phyloP scores from a whole-genome alignment of 495 filamentous ascomycete genomes.

The Bombardia bombarda region DNA sequence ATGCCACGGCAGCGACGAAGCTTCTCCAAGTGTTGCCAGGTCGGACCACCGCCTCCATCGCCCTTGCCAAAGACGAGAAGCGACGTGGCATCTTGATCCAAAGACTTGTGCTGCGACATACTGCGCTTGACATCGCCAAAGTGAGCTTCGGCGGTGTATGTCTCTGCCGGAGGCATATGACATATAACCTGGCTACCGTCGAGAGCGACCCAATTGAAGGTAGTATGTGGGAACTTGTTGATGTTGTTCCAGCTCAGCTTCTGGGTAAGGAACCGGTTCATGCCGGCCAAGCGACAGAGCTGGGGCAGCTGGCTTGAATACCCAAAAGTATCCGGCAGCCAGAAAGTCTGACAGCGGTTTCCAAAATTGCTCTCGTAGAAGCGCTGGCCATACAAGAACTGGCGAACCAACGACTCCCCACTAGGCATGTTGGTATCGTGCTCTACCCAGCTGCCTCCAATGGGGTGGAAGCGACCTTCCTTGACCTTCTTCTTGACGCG shows the following conservation, averaged over 20 bases:
- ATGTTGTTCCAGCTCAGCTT: constrained; percentile 94
- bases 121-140: constrained; percentile 93
- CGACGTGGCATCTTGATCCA: constrained; percentile 83
- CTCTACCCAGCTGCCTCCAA: constrained; percentile 97
- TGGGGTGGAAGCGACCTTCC: constrained; percentile 83
- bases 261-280: constrained; percentile 94
- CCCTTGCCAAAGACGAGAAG: constrained; percentile 92
- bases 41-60: constrained; percentile 91
- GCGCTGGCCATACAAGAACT: constrained; percentile 90
- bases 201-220: constrained; percentile 93
- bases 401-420: constrained; percentile 89
- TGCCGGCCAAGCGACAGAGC: constrained; percentile 81
- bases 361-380: constrained; percentile 94
- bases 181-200: constrained; percentile 95
- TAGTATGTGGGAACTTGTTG: constrained; percentile 97
- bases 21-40: constrained; percentile 91
- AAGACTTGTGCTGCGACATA: constrained; percentile 85
- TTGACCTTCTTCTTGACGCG: constrained; percentile 86
- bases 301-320: constrained; percentile 94
- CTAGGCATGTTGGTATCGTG: constrained; percentile 97
- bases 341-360: constrained; percentile 82
- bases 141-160: constrained; percentile 88
- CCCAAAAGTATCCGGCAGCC: constrained; percentile 96
- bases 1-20: constrained; percentile 89
- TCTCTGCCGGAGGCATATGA: constrained; percentile 92